phyloP scores from a whole-genome alignment of 805 yeast species.

The Spencermartinsiella europaea region DNA sequence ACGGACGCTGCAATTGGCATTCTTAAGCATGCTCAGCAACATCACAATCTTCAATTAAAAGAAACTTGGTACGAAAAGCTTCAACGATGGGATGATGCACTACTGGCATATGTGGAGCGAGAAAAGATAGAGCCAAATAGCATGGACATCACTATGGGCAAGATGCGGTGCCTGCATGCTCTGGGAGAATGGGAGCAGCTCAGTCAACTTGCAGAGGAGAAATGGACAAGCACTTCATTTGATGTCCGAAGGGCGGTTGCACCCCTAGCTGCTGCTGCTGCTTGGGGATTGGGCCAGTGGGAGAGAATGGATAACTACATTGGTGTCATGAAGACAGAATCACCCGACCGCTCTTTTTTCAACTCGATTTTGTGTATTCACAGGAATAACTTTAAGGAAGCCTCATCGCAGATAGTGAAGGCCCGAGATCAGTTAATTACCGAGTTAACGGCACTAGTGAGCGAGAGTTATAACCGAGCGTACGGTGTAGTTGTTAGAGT shows the following conservation, averaged over 20 bases:
- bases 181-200: conserved; percentile 98
- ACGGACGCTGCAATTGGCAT: conserved; percentile 98
- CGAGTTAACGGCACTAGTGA: conserved; percentile 88
- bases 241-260: conserved; percentile 82
- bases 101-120: conserved; percentile 80
- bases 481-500: conserved; percentile 95
- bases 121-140: conserved; percentile 51
- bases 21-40: conserved; percentile 64
- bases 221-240: conserved; percentile 71
- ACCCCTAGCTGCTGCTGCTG: conserved; percentile 97
- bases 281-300: conserved; percentile 98
- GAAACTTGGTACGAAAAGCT: conserved; percentile 98
- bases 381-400: conserved; percentile 77
- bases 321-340: conserved; percentile 80
- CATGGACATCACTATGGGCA: conserved; percentile 91
- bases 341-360: conserved; percentile 94
- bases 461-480: conserved; percentile 94
- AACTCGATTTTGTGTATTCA: conserved; percentile 85
- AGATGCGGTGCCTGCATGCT: conserved; percentile 96
- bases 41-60: conserved; percentile 69
- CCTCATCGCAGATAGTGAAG: conserved; percentile 66
- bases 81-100: conserved; percentile 97
- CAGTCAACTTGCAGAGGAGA: conserved; percentile 75
- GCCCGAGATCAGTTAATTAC: conserved; percentile 90
- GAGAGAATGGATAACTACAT: conserved; percentile 91